Evolutionary conservation across 768 basidiomycete species (phyloP), one percentile per base, ranked within the genome.

Genomic region (Leucocoprinus leucothites): DNA sequence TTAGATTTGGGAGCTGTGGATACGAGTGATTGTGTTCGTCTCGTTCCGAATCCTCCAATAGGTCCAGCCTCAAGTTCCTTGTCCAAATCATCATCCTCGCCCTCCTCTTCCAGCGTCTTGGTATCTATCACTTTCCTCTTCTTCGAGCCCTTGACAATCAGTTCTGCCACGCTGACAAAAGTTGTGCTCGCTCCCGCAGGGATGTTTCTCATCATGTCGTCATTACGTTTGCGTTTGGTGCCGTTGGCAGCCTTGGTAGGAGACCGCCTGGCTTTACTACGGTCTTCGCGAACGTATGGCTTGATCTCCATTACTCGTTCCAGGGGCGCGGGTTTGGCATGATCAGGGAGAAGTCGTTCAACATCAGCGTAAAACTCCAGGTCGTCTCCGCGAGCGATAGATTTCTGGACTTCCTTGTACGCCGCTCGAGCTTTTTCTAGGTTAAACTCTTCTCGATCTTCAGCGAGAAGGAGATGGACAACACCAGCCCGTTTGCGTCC

Each of bases 321-420:
- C 31, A 92, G 69, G 60, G 84, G 87, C 57, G 82, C 76, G 0
- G 94, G 94, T 42, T 87, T 85, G 59, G 87, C 70, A 58, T 90
- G 79, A 35, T 80, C 82, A 0, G 96, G 94, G 2, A 98, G 73
- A 9, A 99, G 74, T 0, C 93, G 88, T 56, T 86, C 82, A 48
- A 96, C 91, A 66, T 99, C 97, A n/a, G 79, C 85, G 63, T 94
- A 99, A 9, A 98, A 79, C 67, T 98, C 94, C 28, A 97, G 83
- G 58, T 88, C 80, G 51, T 90, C 86, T 22, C 94, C 94, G 52
- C 86, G 84, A 47, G 86, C 80, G 66, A 99, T 97, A 40, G 86
- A 80, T 62, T 82, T 86, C 67, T 98, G 96, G 2, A 98, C 91
- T 61, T 91, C 86, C 58, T 85, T 82, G 71, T 99, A 96, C 1